Evolutionary conservation across 306 rosid species (phyloP).

Genomic region (Trichosanthes truncata): DNA sequence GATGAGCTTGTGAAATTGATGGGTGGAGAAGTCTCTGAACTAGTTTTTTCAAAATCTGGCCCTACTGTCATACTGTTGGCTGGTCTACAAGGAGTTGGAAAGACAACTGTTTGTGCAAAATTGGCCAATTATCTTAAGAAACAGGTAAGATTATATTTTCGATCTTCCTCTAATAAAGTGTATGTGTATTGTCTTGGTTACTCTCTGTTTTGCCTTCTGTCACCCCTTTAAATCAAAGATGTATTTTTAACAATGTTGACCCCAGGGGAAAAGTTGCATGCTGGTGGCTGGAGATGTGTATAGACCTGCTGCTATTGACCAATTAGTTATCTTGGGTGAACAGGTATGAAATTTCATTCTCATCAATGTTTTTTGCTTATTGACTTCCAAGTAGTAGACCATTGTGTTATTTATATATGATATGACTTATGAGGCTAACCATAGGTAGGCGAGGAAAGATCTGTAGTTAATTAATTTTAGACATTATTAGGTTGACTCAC

Average conservation of each 20-base stretch:
- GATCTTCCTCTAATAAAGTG: not conserved
- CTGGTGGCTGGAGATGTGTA: slow-evolving; percentile 94
- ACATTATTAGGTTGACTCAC: not conserved
- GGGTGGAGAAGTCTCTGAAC: slow-evolving; percentile 97
- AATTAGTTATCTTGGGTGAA: slow-evolving; percentile 81
- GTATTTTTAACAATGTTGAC: not conserved
- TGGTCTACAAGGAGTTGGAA: slow-evolving; percentile 99
- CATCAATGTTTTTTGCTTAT: not conserved
- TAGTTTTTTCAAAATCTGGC: slow-evolving; percentile 59
- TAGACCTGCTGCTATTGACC: slow-evolving; percentile 99
- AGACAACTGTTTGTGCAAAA: slow-evolving; percentile 94
- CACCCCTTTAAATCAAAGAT: not conserved
- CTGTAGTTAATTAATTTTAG: not conserved
- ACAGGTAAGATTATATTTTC: slow-evolving; percentile 37
- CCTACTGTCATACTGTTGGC: slow-evolving; percentile 90
- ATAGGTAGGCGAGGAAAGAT: not conserved
- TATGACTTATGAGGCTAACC: not conserved
- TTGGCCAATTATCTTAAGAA: slow-evolving; percentile 85
- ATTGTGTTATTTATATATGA: not conserved
- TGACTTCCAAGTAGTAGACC: not conserved
- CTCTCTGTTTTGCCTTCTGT: not conserved
- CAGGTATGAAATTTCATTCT: slow-evolving; percentile 45
- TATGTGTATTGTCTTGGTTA: not conserved
- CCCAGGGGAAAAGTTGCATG: slow-evolving; percentile 94
- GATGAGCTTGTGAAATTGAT: slow-evolving; percentile 91